A percentile compares a stretch with the other conserved stretches of the same genome.
These are phyloP conservation scores for Fomitopsis palustris DNA, from an alignment of 1,284 basidiomycete species.

Conservation along the genomic window DNA sequence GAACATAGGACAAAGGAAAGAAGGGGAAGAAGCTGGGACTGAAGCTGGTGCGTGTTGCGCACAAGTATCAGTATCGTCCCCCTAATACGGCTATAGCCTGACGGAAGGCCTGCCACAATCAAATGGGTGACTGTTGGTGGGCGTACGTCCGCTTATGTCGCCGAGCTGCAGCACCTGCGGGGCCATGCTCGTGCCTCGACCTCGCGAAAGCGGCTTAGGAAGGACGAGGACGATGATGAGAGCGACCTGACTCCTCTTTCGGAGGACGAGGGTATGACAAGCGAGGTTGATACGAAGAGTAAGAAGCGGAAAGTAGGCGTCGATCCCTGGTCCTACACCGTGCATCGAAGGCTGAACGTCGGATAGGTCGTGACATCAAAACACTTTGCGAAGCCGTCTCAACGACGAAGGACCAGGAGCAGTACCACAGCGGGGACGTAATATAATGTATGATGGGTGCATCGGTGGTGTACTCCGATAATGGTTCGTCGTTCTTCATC, in stretches of 20 bases:
- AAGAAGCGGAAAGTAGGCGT: constrained; percentile 20
- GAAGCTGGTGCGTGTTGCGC: constrained; percentile 1
- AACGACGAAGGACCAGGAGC: background rate
- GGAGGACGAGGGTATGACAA: constrained; percentile 16
- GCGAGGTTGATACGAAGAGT: constrained; percentile 1
- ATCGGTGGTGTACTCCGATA: too few relatives aligned
- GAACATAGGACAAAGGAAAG: background rate
- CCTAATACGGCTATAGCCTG: constrained; percentile 41
- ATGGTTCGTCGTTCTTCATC: too few relatives aligned
- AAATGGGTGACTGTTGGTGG: constrained; percentile 81
- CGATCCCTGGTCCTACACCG: background rate
- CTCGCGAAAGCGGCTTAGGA: background rate
- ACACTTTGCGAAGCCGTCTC: background rate
- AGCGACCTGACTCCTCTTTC: constrained; percentile 33
- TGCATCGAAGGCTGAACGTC: background rate
- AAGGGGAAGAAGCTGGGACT: constrained; percentile 47
- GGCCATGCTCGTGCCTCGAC: background rate
- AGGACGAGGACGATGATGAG: constrained; percentile 17
- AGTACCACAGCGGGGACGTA: background rate
- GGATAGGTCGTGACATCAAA: background rate
- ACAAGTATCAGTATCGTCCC: background rate
- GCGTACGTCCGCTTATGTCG: constrained; percentile 74
- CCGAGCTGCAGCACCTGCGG: constrained; percentile 55
- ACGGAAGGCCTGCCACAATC: constrained; percentile 69
- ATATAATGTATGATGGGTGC: too few relatives aligned